Evolutionary conservation across 169 alveolate genomes (phyloP), one percentile per base, ranked within the genome.

Genomic region (Cryptosporidium tyzzeri): DNA sequence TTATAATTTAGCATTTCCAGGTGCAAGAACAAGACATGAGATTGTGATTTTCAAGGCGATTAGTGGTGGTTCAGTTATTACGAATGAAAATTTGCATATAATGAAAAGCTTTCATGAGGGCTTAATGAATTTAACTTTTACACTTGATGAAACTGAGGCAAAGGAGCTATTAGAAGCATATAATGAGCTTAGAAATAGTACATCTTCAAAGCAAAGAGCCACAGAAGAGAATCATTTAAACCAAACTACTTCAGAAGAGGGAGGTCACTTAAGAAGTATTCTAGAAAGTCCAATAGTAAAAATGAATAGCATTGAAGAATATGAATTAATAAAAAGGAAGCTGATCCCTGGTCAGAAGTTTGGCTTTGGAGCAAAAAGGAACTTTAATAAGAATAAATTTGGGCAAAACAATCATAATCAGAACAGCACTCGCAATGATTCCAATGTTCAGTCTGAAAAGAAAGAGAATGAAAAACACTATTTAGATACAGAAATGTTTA

Each of bases 41-140:
- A 35, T 80, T 8, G 89, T 80, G 7, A 59, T 80, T n/a, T 80
- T 80, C 51, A 80, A 80, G 67, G 33, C 75, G 8, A 62, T 65
- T 10, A 70, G 53, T 16, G 89, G 80, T 29, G 89, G 89, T 39
- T 80, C 89, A 26, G 50, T 80, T 1, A 80, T 80, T 12, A 62
- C 89, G 5, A 37, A 23, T 37, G 89, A 80, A 51, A 80, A 62
- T 16, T 31, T 80, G 48, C 74, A 80, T 18, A 80, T 80, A 21
- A 80, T 80, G 74, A 80, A 67, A 33, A 62, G 73, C 21, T 80
- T 80, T 48, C 89, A 80, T 80, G 89, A 80, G 12, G 89, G 89
- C 12, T 58, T 80, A 26, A 80, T 80, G 89, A 80, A 80, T 44
- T 31, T 80, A 39, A 80, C 89, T 39, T 80, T 80, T 65, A 67